These are phyloP conservation scores for Fusarium cyanostomum DNA, from an alignment of 2,329 filamentous ascomycete species.

Conservation along the genomic window DNA sequence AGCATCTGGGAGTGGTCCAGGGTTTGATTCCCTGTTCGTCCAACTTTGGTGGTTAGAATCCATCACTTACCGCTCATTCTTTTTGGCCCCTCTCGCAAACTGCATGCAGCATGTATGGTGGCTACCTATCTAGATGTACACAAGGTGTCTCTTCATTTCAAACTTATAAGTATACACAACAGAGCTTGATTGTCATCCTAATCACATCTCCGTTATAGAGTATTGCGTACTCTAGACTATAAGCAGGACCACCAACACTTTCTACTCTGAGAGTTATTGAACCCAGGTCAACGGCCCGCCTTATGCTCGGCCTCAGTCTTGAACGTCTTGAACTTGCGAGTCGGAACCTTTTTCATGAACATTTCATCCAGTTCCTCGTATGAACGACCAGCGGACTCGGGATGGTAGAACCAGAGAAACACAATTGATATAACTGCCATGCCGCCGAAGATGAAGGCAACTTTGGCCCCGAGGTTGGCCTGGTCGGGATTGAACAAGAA, in stretches of 20 bases:
- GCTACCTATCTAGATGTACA: too few relatives aligned
- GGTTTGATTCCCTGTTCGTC: slow-evolving; percentile 37
- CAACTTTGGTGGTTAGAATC: slow-evolving; percentile 10
- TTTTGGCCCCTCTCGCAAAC: not conserved
- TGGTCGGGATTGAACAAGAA: slow-evolving; percentile 35
- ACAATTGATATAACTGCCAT: slow-evolving; percentile 44
- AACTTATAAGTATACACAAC: too few relatives aligned
- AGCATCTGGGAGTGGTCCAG: slow-evolving; percentile 32
- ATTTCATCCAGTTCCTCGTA: slow-evolving; percentile 44
- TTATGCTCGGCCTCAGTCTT: slow-evolving; percentile 25
- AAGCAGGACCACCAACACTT: too few relatives aligned
- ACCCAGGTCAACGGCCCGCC: too few relatives aligned
- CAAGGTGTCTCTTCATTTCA: too few relatives aligned
- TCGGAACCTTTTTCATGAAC: slow-evolving; percentile 39
- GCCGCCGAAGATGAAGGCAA: slow-evolving; percentile 46
- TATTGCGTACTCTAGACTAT: too few relatives aligned
- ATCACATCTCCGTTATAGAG: too few relatives aligned
- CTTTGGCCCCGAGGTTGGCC: slow-evolving; percentile 35
- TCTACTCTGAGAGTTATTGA: too few relatives aligned
- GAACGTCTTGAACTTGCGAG: slow-evolving; percentile 40
- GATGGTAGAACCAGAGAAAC: slow-evolving; percentile 51
- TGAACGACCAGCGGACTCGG: slow-evolving; percentile 44
- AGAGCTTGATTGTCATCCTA: too few relatives aligned
- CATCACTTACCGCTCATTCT: not conserved
- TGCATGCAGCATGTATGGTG: too few relatives aligned